These are phyloP conservation scores for Acanthamoeba castellanii DNA, from an alignment of 208 protist species.

Conservation along the genomic window DNA sequence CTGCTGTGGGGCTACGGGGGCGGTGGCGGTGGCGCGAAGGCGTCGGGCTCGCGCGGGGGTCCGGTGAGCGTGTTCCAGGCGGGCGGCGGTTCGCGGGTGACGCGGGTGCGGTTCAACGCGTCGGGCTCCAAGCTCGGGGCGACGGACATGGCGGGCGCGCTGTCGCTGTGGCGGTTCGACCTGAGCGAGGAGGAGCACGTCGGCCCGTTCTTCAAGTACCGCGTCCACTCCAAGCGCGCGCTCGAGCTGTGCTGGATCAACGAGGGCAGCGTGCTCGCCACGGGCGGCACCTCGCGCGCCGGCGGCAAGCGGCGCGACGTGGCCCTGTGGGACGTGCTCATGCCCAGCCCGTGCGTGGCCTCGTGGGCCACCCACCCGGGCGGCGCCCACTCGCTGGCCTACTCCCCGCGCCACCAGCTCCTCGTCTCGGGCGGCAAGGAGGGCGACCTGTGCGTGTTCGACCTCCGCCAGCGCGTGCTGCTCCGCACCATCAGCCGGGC, in stretches of 20 bases:
- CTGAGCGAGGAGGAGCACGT: neutral
- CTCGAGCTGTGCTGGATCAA: conserved; percentile 62
- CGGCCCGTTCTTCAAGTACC: conserved; percentile 35
- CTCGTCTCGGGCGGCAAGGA: conserved; percentile 63
- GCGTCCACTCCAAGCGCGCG: conserved; percentile 41
- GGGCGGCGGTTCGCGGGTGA: conserved; percentile 38
- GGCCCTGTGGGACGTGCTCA: conserved; percentile 64
- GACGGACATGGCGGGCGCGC: conserved; percentile 8
- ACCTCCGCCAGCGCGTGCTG: conserved; percentile 17
- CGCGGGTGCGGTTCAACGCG: conserved; percentile 54
- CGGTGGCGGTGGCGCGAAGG: too few relatives aligned
- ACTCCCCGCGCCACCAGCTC: conserved; percentile 64
- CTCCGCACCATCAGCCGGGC: conserved; percentile 10
- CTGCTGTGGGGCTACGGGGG: conserved; percentile 41
- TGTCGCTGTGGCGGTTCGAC: conserved; percentile 57
- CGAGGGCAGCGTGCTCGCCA: conserved; percentile 60
- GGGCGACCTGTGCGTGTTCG: conserved; percentile 50
- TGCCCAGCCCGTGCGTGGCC: conserved; percentile 53
- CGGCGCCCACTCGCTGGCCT: conserved; percentile 54
- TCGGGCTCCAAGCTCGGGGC: conserved; percentile 62
- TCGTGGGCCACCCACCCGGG: conserved; percentile 34
- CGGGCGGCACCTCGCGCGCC: conserved; percentile 36
- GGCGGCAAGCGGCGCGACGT: conserved; percentile 62
- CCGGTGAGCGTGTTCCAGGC: conserved; percentile 42
- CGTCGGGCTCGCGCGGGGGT: too few relatives aligned